Evolutionary conservation across 2,329 filamentous ascomycete genomes (phyloP).

Genomic region (Colletotrichum viniferum): DNA sequence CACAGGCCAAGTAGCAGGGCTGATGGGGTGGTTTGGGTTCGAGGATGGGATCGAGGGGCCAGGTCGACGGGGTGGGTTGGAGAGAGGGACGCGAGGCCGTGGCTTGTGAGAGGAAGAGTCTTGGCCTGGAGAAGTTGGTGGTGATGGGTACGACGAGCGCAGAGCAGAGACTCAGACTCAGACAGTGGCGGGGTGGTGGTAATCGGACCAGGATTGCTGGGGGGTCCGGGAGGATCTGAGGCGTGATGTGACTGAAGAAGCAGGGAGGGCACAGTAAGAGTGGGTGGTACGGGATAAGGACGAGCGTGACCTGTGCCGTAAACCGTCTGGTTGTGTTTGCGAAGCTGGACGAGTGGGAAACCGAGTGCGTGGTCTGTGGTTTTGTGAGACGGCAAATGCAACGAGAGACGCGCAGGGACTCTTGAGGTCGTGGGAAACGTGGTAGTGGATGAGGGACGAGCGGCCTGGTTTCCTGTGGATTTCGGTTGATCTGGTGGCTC

Average conservation of each 20-base stretch:
- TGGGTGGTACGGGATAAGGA: background rate
- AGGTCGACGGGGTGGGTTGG: background rate
- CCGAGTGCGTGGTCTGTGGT: background rate
- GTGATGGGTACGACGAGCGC: background rate
- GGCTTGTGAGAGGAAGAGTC: background rate
- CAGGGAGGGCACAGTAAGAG: background rate
- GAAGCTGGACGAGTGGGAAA: background rate
- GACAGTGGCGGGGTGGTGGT: background rate
- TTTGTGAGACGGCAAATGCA: constrained; percentile 20
- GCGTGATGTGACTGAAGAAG: background rate
- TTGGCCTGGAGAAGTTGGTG: background rate
- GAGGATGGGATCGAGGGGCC: background rate
- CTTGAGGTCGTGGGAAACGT: background rate
- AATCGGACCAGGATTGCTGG: background rate
- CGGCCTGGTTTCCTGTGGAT: background rate
- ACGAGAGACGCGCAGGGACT: constrained; percentile 11
- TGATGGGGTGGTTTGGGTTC: constrained; percentile 7
- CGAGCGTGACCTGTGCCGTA: background rate
- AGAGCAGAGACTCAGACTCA: background rate
- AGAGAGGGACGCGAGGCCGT: background rate
- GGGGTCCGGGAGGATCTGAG: constrained; percentile 5
- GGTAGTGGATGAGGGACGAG: background rate
- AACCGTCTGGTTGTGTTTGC: background rate
- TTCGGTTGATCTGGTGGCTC: background rate
- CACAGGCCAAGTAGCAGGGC: constrained; percentile 15